phyloP scores from a whole-genome alignment of 345 rosid genomes.

The Turnera subulata region DNA sequence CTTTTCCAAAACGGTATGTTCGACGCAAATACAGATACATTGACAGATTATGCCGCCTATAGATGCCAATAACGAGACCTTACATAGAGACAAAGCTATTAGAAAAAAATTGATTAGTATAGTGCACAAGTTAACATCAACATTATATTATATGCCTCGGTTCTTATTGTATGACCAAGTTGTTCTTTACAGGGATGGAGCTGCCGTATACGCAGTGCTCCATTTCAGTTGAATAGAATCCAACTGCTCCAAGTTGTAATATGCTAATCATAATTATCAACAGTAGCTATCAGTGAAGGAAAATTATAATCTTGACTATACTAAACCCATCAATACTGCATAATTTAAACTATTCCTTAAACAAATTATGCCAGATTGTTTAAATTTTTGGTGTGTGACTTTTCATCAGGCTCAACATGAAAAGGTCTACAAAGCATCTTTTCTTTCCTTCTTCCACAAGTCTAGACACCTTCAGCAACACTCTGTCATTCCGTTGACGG shows the following conservation, averaged over 20 bases:
- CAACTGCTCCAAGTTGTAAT: conserved; percentile 2
- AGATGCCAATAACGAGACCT: conserved; percentile 24
- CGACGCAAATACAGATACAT: not conserved
- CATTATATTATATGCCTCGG: not conserved
- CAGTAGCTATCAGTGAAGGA: not conserved
- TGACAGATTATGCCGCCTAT: conserved; percentile 17
- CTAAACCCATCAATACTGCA: not conserved
- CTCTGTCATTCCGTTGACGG: not conserved
- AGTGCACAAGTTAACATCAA: conserved; percentile 22
- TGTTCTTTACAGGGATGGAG: not conserved
- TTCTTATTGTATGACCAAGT: not conserved
- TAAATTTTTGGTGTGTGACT: conserved; percentile 8
- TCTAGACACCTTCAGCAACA: conserved; percentile 6
- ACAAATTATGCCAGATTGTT: not conserved
- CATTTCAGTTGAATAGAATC: conserved; percentile 12
- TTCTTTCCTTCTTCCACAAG: no score
- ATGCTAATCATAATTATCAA: conserved; percentile 1
- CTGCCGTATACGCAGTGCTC: not conserved
- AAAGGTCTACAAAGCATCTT: conserved; percentile 15
- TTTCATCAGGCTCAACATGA: conserved; percentile 21
- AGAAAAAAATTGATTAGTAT: not conserved
- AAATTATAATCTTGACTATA: conserved; percentile 5
- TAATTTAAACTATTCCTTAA: not conserved
- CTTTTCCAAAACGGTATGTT: no score
- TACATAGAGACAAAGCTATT: conserved; percentile 24